These are phyloP conservation scores for Trifolium subterraneum DNA, from an alignment of 306 rosid species.

Conservation along the genomic window DNA sequence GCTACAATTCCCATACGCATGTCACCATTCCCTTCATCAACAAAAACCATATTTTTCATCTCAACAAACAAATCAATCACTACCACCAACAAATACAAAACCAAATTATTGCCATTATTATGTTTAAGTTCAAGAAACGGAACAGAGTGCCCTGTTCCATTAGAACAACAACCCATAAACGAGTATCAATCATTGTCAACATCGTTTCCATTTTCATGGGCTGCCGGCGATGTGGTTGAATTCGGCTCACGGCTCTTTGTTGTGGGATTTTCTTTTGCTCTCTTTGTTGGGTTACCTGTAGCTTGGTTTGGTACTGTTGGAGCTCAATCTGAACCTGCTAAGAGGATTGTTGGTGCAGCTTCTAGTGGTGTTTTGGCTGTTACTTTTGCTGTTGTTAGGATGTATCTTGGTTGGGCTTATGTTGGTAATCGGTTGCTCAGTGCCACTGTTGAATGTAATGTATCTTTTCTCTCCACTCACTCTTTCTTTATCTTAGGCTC, in stretches of 20 bases:
- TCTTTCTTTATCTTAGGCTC: not conserved
- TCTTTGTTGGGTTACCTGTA: constrained; percentile 80
- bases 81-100: not conserved
- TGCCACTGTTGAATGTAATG: constrained; percentile 91
- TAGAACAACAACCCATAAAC: constrained; percentile 80
- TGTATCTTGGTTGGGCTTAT: constrained; percentile 98
- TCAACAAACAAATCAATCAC: not conserved
- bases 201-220: constrained; percentile 92
- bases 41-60: not conserved
- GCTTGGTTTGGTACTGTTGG: constrained; percentile 82
- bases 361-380: constrained; percentile 76
- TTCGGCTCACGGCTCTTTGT: constrained; percentile 66
- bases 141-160: constrained; percentile 85
- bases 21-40: constrained; percentile 30
- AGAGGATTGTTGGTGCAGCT: constrained; percentile 60
- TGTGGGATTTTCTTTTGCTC: constrained; percentile 73
- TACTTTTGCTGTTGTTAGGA: constrained; percentile 78
- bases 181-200: constrained; percentile 80
- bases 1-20: constrained; percentile 41
- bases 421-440: constrained; percentile 94
- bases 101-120: not conserved
- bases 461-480: not conserved
- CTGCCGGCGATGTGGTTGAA: constrained; percentile 69
- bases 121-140: constrained; percentile 46
- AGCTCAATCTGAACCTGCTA: constrained; percentile 69